Percentiles rank a stretch among this genome's conserved stretches.
Evolutionary conservation across 106 monocot genomes (phyloP).

Genomic region (Dendrobium chrysotoxum): DNA sequence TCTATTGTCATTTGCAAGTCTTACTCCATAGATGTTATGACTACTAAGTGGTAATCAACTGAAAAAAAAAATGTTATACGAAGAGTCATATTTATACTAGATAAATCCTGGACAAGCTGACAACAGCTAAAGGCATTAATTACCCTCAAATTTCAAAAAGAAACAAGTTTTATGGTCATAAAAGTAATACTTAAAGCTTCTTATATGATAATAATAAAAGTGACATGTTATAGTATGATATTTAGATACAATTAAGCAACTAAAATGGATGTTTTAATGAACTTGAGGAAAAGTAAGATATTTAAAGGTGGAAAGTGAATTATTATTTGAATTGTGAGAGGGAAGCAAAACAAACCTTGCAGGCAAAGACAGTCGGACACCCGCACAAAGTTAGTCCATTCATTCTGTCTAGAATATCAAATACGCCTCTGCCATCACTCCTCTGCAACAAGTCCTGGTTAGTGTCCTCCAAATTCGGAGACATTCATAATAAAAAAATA

Average conservation of each 20-base stretch:
- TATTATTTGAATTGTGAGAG: neutral
- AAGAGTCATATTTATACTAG: neutral
- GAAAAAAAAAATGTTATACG: neutral
- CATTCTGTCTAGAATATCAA: conserved; percentile 77
- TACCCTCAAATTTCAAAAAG: no score
- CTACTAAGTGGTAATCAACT: no score
- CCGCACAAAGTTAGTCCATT: conserved; percentile 82
- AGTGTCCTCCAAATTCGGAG: neutral
- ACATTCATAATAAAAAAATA: neutral
- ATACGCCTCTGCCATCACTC: conserved; percentile 85
- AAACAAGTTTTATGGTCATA: no score
- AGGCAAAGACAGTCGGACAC: conserved; percentile 54
- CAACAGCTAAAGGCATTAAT: no score
- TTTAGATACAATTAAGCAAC: conserved; percentile 4
- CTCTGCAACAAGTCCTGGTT: conserved; percentile 46
- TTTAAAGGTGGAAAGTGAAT: neutral
- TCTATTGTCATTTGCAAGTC: no score
- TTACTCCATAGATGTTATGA: no score
- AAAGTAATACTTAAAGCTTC: neutral
- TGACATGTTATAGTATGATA: neutral
- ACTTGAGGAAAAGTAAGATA: neutral
- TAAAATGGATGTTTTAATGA: neutral
- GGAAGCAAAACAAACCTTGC: conserved; percentile 45
- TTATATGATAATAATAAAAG: neutral
- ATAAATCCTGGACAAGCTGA: no score